A percentile compares a stretch with the other conserved stretches of the same genome.
phyloP scores from a whole-genome alignment of 257 asterid species.

The Cordia subcordata region DNA sequence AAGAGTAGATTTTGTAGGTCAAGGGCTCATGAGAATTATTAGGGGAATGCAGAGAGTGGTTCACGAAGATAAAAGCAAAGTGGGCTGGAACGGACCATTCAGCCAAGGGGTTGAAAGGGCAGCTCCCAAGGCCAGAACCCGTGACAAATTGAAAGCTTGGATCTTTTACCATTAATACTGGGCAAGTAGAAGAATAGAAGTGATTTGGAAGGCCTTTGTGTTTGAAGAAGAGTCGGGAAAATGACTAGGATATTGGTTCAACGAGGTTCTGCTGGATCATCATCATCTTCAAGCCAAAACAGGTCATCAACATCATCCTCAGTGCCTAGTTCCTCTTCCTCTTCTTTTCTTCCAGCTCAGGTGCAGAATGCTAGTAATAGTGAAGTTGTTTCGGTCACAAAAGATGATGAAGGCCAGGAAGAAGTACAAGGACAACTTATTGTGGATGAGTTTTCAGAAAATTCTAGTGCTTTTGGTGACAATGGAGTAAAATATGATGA shows the following conservation, averaged over 20 bases:
- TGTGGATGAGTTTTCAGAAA: constrained; percentile 44
- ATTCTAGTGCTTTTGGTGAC: constrained; percentile 7
- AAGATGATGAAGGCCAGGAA: constrained; percentile 51
- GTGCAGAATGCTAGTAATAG: constrained; percentile 33
- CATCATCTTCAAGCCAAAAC: constrained; percentile 60
- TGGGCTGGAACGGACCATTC: constrained; percentile 28
- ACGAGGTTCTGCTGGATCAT: constrained; percentile 63
- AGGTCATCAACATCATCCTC: constrained; percentile 47
- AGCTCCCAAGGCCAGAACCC: constrained; percentile 85
- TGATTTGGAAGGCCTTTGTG: constrained; percentile 18
- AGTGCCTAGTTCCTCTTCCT: constrained; percentile 38
- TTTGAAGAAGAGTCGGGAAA: constrained; percentile 31
- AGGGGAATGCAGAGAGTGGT: constrained; percentile 98
- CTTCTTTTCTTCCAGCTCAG: constrained; percentile 43
- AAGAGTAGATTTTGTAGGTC: constrained; percentile 43
- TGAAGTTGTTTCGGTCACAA: constrained; percentile 42
- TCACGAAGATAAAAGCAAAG: constrained; percentile 55
- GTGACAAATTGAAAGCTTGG: constrained; percentile 66
- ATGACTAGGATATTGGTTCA: constrained; percentile 92
- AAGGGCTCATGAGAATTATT: constrained; percentile 98
- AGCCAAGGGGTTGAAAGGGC: constrained; percentile 77
- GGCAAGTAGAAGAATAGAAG: constrained; percentile 12
- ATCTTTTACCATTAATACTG: constrained; percentile 42
- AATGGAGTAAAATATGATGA: constrained; percentile 27
- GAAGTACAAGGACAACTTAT: constrained; percentile 50